Evolutionary conservation across 2,329 filamentous ascomycete species (phyloP).

Genomic region (Penicillium sp.): DNA sequence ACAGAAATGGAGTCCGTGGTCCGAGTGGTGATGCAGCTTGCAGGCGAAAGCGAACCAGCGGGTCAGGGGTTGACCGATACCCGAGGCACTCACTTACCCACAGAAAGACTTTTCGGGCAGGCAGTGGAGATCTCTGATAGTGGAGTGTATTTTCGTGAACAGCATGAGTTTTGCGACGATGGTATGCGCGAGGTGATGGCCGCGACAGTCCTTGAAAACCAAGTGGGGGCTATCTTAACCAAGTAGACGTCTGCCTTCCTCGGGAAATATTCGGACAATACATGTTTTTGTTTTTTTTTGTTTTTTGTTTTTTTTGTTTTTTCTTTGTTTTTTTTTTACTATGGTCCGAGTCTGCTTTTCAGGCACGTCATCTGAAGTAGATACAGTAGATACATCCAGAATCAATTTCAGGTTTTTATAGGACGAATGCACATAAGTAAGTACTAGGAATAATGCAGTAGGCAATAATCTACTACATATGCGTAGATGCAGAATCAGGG

Average conservation of each 20-base stretch:
- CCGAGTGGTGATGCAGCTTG: slow-evolving; percentile 19
- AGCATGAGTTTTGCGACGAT: slow-evolving; percentile 19
- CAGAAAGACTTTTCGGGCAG: slow-evolving; percentile 12
- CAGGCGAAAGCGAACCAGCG: slow-evolving; percentile 12
- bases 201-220: slow-evolving; percentile 33
- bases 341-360: too few species aligned
- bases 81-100: slow-evolving; percentile 9
- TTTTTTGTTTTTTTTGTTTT: too few species aligned
- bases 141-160: slow-evolving; percentile 22
- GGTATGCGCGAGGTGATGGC: slow-evolving; percentile 35
- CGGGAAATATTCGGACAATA: neutral
- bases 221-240: slow-evolving; percentile 30
- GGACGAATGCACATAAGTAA: too few species aligned
- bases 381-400: too few species aligned
- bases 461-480: too few species aligned
- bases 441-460: too few species aligned
- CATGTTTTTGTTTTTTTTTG: too few species aligned
- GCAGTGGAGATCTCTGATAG: slow-evolving; percentile 24
- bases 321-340: too few species aligned
- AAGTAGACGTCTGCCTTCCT: neutral
- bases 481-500: too few species aligned
- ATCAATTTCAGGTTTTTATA: too few species aligned
- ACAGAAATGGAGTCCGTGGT: slow-evolving; percentile 17
- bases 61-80: slow-evolving; percentile 20
- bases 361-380: too few species aligned